Evolutionary conservation across 2,329 filamentous ascomycete species (phyloP).

Genomic region (Diaporthe eres): DNA sequence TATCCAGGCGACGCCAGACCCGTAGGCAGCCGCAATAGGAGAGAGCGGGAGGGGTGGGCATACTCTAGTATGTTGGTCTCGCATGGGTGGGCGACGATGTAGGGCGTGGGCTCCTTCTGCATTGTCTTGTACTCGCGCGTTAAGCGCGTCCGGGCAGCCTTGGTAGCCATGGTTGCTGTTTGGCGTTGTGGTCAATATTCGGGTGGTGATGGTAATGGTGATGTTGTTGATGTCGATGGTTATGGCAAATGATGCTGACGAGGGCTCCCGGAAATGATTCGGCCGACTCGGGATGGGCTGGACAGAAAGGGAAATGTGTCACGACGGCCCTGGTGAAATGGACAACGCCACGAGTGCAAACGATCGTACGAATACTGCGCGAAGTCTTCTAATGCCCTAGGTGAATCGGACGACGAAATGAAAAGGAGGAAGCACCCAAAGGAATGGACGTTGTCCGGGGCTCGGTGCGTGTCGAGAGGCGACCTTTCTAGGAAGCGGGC

Average conservation of each 20-base stretch:
- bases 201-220: background rate
- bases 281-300: conserved; percentile 9
- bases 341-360: conserved; percentile 6
- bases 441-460: conserved; percentile 21
- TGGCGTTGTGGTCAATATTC: background rate
- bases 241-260: conserved; percentile 27
- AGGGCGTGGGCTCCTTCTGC: conserved; percentile 84
- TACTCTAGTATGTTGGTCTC: conserved; percentile 93
- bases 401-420: conserved; percentile 17
- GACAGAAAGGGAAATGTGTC: conserved; percentile 31
- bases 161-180: conserved; percentile 40
- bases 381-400: background rate
- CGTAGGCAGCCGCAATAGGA: background rate
- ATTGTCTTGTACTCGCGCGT: conserved; percentile 75
- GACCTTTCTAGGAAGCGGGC: conserved; percentile 14
- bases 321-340: conserved; percentile 13
- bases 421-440: background rate
- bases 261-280: conserved; percentile 16
- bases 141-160: conserved; percentile 51
- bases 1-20: background rate
- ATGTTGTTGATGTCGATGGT: background rate
- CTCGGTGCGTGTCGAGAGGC: conserved; percentile 6
- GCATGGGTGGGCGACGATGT: conserved; percentile 89
- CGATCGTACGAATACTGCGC: conserved; percentile 3
- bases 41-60: conserved; percentile 45